phyloP scores from a whole-genome alignment of 2,329 filamentous ascomycete genomes.

The Fonsecaea nubica region DNA sequence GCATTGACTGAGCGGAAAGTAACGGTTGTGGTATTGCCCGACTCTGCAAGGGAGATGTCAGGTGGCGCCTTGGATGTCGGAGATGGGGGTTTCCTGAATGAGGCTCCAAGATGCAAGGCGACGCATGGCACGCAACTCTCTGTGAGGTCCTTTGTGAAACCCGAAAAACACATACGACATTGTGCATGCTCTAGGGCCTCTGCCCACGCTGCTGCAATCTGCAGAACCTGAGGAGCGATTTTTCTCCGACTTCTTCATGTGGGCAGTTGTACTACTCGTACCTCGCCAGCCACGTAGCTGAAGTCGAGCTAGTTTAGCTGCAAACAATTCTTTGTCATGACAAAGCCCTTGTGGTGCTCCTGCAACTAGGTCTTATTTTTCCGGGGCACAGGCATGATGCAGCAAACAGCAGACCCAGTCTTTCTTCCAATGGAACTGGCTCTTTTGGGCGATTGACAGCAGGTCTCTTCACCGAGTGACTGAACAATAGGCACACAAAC shows the following conservation, averaged over 20 bases:
- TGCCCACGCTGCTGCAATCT: conserved; percentile 14
- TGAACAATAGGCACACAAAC: neutral
- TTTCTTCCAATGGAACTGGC: neutral
- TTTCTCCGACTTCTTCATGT: conserved; percentile 9
- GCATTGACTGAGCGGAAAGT: conserved; percentile 2
- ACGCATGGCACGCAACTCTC: conserved; percentile 4
- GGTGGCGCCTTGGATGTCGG: conserved; percentile 17
- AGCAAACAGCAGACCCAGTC: neutral
- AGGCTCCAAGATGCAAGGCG: conserved; percentile 11
- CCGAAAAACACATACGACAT: conserved; percentile 22
- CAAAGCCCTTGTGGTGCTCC: neutral
- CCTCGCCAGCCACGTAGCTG: conserved; percentile 7
- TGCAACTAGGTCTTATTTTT: conserved; percentile 6
- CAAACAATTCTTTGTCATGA: conserved; percentile 5
- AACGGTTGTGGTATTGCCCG: neutral
- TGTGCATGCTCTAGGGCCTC: conserved; percentile 19
- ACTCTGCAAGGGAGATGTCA: conserved; percentile 14
- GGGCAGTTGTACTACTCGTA: neutral
- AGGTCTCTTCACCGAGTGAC: neutral
- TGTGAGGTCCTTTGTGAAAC: conserved; percentile 9
- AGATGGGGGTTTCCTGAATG: neutral
- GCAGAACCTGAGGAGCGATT: conserved; percentile 12
- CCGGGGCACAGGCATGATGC: neutral
- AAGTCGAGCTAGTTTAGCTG: conserved; percentile 23
- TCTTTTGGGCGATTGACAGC: conserved; percentile 4